These are phyloP conservation scores for Gossypium gossypioides DNA, from an alignment of 441 rosid genomes.

Conservation along the genomic window DNA sequence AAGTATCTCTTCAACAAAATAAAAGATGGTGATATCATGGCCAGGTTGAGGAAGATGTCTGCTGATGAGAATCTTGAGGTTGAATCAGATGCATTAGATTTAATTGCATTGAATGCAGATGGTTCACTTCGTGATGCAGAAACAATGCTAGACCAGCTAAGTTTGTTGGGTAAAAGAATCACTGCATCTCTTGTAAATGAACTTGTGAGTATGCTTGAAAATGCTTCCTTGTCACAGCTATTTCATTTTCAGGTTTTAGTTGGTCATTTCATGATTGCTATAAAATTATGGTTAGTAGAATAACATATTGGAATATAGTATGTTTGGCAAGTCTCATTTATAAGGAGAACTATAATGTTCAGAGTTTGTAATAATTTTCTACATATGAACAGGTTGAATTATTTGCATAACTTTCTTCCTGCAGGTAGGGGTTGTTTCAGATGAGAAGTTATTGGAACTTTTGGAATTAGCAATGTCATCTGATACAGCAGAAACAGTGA, in stretches of 20 bases:
- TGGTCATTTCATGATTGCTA: not conserved
- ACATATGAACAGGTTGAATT: conserved; percentile 2
- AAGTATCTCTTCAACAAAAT: conserved; percentile 86
- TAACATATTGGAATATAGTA: not conserved
- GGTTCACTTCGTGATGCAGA: conserved; percentile 98
- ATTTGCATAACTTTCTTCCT: conserved; percentile 13
- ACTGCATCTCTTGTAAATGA: conserved; percentile 79
- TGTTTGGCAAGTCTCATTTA: not conserved
- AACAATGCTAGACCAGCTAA: conserved; percentile 91
- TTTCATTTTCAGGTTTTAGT: conserved; percentile 1
- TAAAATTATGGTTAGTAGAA: not conserved
- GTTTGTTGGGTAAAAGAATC: conserved; percentile 82
- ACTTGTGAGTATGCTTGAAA: conserved; percentile 54
- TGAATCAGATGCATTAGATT: conserved; percentile 73
- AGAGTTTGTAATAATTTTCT: not conserved
- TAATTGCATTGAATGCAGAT: conserved; percentile 85
- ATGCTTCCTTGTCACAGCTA: not conserved
- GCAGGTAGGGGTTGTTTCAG: conserved; percentile 92
- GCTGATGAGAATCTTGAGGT: conserved; percentile 72
- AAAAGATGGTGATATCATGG: conserved; percentile 67
- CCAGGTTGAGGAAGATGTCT: conserved; percentile 62
- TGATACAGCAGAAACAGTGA: conserved; percentile 86
- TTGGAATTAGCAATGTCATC: conserved; percentile 92
- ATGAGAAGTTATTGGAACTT: conserved; percentile 83
- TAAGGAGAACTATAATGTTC: not conserved